phyloP scores from a whole-genome alignment of 495 filamentous ascomycete species.

The Annulohypoxylon nitens region DNA sequence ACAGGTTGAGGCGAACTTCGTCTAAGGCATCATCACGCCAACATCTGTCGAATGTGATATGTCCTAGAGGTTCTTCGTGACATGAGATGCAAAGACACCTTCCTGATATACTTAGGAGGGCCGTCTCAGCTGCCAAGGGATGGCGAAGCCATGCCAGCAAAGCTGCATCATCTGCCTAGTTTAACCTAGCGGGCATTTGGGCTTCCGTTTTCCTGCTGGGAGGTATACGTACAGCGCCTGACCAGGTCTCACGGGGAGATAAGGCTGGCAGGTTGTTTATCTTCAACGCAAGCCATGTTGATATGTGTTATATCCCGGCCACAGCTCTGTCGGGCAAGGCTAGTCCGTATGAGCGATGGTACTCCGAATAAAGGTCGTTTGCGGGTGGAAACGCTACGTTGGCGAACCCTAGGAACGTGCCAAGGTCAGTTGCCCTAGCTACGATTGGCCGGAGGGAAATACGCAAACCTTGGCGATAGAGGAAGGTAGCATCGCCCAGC shows the following conservation, averaged over 20 bases:
- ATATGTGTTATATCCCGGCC: slow-evolving; percentile 6
- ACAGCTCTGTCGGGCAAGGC: slow-evolving; percentile 24
- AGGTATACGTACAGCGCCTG: slow-evolving; percentile 17
- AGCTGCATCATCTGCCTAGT: slow-evolving; percentile 40
- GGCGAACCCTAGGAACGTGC: slow-evolving; percentile 24
- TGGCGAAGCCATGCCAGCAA: slow-evolving; percentile 10
- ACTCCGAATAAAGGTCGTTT: slow-evolving; percentile 21
- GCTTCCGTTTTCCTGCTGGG: slow-evolving; percentile 16
- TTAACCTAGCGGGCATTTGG: slow-evolving; percentile 29
- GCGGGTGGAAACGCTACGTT: slow-evolving; percentile 32
- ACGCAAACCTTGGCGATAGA: slow-evolving; percentile 40
- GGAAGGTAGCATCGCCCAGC: slow-evolving; percentile 46
- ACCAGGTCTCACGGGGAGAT: slow-evolving; percentile 14
- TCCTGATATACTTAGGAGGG: slow-evolving; percentile 36
- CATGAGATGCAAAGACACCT: slow-evolving; percentile 40
- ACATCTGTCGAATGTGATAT: slow-evolving; percentile 25
- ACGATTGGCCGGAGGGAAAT: slow-evolving; percentile 27
- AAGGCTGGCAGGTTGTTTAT: slow-evolving; percentile 16
- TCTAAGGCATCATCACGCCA: slow-evolving; percentile 25
- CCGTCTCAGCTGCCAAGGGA: slow-evolving; percentile 35
- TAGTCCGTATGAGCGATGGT: slow-evolving; percentile 26
- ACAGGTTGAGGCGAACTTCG: slow-evolving; percentile 6
- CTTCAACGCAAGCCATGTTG: slow-evolving; percentile 15
- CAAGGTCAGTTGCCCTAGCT: slow-evolving; percentile 6
- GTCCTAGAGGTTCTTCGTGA: slow-evolving; percentile 33